Conservation (phyloP, 495 filamentous ascomycete genomes). For the Penicillium verhagenii region DNA sequence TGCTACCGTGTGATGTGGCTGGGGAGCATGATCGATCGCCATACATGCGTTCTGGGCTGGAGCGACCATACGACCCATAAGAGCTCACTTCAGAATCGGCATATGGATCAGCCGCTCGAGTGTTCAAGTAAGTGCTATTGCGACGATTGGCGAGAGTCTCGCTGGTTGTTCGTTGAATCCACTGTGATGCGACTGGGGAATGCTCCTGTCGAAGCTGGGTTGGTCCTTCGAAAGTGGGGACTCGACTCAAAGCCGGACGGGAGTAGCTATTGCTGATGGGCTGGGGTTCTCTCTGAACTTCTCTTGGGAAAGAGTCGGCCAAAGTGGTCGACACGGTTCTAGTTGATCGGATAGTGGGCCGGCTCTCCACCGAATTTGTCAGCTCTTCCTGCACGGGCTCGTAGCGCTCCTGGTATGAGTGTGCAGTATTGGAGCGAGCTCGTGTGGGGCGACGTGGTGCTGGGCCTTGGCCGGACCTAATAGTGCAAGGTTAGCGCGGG, state of each 20-base stretch:
- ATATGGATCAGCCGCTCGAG: constrained; percentile 55
- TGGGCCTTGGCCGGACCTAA: constrained; percentile 29
- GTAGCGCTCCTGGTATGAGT: constrained; percentile 59
- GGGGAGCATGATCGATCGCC: constrained; percentile 58
- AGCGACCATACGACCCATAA: constrained; percentile 50
- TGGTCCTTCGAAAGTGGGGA: constrained; percentile 59
- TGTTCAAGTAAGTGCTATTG: constrained; percentile 40
- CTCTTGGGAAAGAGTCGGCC: constrained; percentile 36
- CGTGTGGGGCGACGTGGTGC: constrained; percentile 43
- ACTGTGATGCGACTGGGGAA: constrained; percentile 41
- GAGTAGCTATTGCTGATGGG: constrained; percentile 24
- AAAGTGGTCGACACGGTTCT: constrained; percentile 34
- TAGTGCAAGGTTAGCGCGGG: constrained; percentile 19
- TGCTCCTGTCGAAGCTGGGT: constrained; percentile 51
- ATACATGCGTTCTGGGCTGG: constrained; percentile 58
- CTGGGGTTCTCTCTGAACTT: constrained; percentile 34
- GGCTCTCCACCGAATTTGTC: constrained; percentile 38
- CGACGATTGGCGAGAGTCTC: constrained; percentile 49
- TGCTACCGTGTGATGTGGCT: constrained; percentile 61
- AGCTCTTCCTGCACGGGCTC: constrained; percentile 58
- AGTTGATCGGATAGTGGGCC: constrained; percentile 64
- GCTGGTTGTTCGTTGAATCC: constrained; percentile 56
- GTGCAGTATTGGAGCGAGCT: constrained; percentile 60
- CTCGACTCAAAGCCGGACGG: constrained; percentile 46
- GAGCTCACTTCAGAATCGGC: constrained; percentile 59